phyloP scores from a whole-genome alignment of 2,329 filamentous ascomycete genomes.

The Onygenales sp. region DNA sequence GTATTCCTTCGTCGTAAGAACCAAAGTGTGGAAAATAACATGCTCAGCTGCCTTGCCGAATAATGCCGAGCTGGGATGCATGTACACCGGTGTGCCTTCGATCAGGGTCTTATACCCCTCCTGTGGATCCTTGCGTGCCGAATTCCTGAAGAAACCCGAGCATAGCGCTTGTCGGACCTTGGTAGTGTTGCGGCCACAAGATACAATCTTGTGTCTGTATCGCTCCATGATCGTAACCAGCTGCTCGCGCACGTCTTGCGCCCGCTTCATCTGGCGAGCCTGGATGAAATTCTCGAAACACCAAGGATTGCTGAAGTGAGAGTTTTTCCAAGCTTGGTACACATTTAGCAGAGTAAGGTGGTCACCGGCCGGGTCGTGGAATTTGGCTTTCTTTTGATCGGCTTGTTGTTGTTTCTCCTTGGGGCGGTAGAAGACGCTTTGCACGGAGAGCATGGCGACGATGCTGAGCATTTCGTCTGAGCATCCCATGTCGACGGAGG shows the following conservation, averaged over 20 bases:
- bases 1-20: slow-evolving; percentile 69
- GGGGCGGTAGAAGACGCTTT: slow-evolving; percentile 84
- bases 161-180: slow-evolving; percentile 85
- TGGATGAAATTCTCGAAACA: slow-evolving; percentile 98
- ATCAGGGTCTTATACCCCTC: slow-evolving; percentile 97
- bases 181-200: slow-evolving; percentile 78
- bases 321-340: slow-evolving; percentile 92
- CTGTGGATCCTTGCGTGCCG: slow-evolving; percentile 86
- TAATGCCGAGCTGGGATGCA: slow-evolving; percentile 83
- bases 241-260: slow-evolving; percentile 86
- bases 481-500: slow-evolving; percentile 76
- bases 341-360: slow-evolving; percentile 93
- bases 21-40: slow-evolving; percentile 71
- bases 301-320: slow-evolving; percentile 75
- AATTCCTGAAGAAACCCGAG: slow-evolving; percentile 90
- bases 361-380: slow-evolving; percentile 89
- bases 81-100: slow-evolving; percentile 86
- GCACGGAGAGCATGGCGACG: slow-evolving; percentile 84
- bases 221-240: slow-evolving; percentile 88
- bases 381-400: slow-evolving; percentile 95
- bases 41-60: slow-evolving; percentile 96
- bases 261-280: slow-evolving; percentile 75
- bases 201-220: slow-evolving; percentile 71
- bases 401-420: slow-evolving; percentile 96
- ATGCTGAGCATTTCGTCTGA: slow-evolving; percentile 92